Base-by-base conservation (phyloP, 176 grass and related monocot species). In the Musa schizocarpa region DNA sequence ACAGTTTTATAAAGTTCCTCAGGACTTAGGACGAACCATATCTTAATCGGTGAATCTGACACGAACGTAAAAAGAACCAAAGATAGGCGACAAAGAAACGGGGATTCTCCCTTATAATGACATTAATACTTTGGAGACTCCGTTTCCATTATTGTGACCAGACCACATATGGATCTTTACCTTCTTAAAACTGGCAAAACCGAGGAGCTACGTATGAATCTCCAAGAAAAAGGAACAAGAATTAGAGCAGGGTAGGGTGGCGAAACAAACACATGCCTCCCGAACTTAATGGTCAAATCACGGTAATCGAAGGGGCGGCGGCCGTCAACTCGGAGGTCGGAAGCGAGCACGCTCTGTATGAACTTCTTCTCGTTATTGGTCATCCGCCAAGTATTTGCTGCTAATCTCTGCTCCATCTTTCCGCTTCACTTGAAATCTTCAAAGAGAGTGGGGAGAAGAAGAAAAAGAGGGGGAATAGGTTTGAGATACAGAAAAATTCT, bases 281-380 rank as follows among this genome's bases (percentile, higher is more conserved):
- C 93, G 74, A 97, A 93, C 65, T 68, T 79, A 74, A 97, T 90
- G 5, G 79, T 81, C 81, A 92, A 81, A 9, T 70, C 73, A 63
- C 87, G 93, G 73, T 88, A 97, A 77, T 97, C 93, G 59, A 90
- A 97, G 66, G 87, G 88, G 72, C 88, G 85, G 70, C 90, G 93
- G 50, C 83, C 90, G 63, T 97, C 93, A 34, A 96, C 79, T 63
- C 93, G 87, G 58, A 88, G 76, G 72, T 96, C 89, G 52, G 87
- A 80, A 22, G 74, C 73, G 68, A 96, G 78, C 2, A 85, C 87
- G 0, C 43, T 17, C 75, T 90, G 78, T 27, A 96, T 92, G 87
- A 96, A 92, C 11, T 79, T 81, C 71, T 78, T 86, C 87, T 96
- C 93, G 76, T 96, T 96, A 58, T 88, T 80, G 9, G 93, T 85